Evolutionary conservation across 1,284 basidiomycete genomes (phyloP).

Genomic region (Naganishia sp.): DNA sequence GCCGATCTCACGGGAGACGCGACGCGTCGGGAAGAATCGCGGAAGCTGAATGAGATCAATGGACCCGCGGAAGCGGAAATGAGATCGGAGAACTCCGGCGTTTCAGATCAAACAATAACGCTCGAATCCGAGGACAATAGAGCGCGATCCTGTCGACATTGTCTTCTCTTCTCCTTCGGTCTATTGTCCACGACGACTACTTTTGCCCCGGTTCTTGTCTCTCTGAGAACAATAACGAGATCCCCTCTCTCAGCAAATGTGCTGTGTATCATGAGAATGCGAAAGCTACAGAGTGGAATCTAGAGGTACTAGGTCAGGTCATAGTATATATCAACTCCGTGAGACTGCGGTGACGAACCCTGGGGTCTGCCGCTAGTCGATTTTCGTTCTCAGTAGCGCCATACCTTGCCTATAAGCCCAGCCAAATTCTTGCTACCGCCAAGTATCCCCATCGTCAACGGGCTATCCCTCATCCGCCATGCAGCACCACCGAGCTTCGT

Average conservation of each 20-base stretch:
- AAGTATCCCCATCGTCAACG: neutral
- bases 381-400: neutral
- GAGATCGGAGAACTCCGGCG: neutral
- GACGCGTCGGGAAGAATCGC: neutral
- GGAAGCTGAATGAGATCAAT: no score
- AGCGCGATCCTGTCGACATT: neutral
- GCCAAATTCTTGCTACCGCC: neutral
- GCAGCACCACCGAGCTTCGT: neutral
- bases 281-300: no score
- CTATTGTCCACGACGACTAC: neutral
- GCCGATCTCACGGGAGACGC: neutral
- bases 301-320: no score
- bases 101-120: slow-evolving; percentile 10
- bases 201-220: no score
- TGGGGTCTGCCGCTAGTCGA: neutral
- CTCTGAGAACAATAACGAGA: neutral
- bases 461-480: neutral
- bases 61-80: neutral
- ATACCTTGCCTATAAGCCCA: no score
- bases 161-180: neutral
- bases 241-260: neutral
- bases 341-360: no score
- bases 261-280: neutral
- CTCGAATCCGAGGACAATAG: neutral
- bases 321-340: no score